A percentile compares a stretch with the other conserved stretches of the same genome.
Conservation (phyloP, 1,139 yeast genomes). For the Suhomyces yuchorum region DNA sequence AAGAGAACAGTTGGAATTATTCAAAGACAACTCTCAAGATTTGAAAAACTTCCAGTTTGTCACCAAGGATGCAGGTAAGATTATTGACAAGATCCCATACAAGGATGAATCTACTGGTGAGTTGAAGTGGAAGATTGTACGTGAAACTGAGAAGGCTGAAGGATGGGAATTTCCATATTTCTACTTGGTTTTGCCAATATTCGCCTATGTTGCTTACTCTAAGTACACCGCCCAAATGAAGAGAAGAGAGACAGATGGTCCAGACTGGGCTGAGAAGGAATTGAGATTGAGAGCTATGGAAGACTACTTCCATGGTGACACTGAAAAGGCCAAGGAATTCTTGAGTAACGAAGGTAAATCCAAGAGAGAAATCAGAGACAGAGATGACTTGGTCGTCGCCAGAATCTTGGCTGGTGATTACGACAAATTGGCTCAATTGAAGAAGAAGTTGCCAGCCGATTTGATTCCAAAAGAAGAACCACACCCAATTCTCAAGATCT, state of each 20-base stretch:
- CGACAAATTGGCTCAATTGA: conserved; percentile 74
- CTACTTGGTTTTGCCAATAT: conserved; percentile 68
- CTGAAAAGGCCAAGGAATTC: conserved; percentile 58
- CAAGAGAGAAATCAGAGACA: conserved; percentile 60
- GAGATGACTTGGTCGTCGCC: conserved; percentile 80
- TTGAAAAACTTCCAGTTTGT: conserved; percentile 61
- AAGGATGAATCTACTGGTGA: conserved; percentile 79
- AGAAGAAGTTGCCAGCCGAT: conserved; percentile 51
- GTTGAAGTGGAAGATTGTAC: conserved; percentile 75
- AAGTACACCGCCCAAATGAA: conserved; percentile 50
- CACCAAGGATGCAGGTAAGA: conserved; percentile 63
- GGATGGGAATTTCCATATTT: conserved; percentile 85
- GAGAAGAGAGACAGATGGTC: conserved; percentile 47
- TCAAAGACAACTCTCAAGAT: conserved; percentile 64
- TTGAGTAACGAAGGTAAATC: conserved; percentile 59
- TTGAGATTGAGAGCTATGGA: conserved; percentile 79
- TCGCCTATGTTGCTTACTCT: conserved; percentile 44
- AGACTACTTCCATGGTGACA: conserved; percentile 60
- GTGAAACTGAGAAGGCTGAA: conserved; percentile 74
- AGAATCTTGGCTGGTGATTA: conserved; percentile 84
- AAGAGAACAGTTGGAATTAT: conserved; percentile 59
- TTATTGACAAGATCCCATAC: conserved; percentile 82
- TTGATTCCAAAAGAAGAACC: conserved; percentile 41
- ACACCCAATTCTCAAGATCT: conserved; percentile 39
- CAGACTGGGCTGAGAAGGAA: conserved; percentile 86